Conservation (phyloP, 768 basidiomycete genomes). For the Phlebiopsis gigantea region DNA sequence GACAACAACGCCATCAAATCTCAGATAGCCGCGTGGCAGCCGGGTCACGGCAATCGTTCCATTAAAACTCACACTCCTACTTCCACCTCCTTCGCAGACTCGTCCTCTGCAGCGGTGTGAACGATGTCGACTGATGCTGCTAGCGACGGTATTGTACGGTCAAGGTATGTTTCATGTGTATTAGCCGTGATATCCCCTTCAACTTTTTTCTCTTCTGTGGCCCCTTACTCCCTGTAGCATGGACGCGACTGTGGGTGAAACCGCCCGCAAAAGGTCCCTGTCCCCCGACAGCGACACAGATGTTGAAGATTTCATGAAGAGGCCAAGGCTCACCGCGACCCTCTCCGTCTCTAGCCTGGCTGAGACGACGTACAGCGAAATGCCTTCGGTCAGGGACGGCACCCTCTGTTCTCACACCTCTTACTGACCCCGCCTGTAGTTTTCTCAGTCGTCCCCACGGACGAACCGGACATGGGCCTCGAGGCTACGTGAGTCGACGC, state of each 20-base stretch:
- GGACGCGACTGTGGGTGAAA: not conserved
- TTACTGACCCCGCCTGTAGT: not conserved
- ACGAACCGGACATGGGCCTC: not conserved
- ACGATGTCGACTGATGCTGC: not conserved
- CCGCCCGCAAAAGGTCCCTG: not conserved
- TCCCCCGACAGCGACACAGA: not conserved
- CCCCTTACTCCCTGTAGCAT: not conserved
- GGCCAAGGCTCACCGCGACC: not conserved
- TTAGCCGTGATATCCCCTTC: not conserved
- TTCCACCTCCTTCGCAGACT: not conserved
- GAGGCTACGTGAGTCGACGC: not conserved
- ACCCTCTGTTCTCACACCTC: not conserved
- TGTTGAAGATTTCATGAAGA: not conserved
- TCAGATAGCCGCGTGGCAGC: slow-evolving; percentile 2
- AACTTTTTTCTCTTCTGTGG: not conserved
- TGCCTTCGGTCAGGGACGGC: not conserved
- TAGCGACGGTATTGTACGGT: not conserved
- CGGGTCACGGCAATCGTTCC: slow-evolving; percentile 5
- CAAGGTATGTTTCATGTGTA: not conserved
- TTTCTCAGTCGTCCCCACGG: not conserved
- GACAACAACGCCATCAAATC: slow-evolving; percentile 8
- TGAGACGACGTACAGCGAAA: not conserved
- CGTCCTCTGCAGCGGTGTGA: not conserved
- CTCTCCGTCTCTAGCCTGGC: not conserved
- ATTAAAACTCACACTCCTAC: slow-evolving; percentile 1